Evolutionary conservation across 495 filamentous ascomycete genomes (phyloP).

Genomic region (Cercophora samala): DNA sequence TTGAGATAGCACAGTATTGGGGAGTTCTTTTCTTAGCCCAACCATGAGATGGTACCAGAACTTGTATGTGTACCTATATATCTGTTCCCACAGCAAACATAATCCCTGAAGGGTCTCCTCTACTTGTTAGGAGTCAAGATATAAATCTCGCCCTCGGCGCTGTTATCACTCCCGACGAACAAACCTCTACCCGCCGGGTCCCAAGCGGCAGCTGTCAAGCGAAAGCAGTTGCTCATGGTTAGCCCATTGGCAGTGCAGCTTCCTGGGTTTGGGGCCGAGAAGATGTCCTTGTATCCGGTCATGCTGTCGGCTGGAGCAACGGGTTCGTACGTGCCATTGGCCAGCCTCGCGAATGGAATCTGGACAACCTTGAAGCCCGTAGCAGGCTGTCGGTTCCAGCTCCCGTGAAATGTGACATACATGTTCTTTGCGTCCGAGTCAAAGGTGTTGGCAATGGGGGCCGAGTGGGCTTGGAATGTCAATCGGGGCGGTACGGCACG

Average conservation of each 20-base stretch:
- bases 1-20: no score
- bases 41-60: no score
- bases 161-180: conserved; percentile 44
- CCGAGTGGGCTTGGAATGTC: conserved; percentile 56
- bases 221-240: conserved; percentile 39
- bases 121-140: conserved; percentile 25
- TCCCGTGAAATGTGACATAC: conserved; percentile 60
- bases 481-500: conserved; percentile 47
- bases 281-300: conserved; percentile 40
- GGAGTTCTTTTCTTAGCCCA: no score
- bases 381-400: conserved; percentile 49
- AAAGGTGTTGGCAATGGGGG: conserved; percentile 53
- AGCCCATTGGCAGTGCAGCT: conserved; percentile 41
- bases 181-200: conserved; percentile 39
- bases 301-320: conserved; percentile 36
- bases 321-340: conserved; percentile 37
- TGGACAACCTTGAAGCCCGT: conserved; percentile 42
- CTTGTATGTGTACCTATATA: no score
- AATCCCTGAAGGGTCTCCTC: not conserved
- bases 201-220: conserved; percentile 36
- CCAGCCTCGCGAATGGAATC: conserved; percentile 37
- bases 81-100: no score
- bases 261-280: conserved; percentile 31
- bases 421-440: conserved; percentile 48
- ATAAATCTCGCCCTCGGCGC: conserved; percentile 43